These are phyloP conservation scores for Onygenales sp. DNA, from an alignment of 2,329 filamentous ascomycete genomes.

Conservation along the genomic window DNA sequence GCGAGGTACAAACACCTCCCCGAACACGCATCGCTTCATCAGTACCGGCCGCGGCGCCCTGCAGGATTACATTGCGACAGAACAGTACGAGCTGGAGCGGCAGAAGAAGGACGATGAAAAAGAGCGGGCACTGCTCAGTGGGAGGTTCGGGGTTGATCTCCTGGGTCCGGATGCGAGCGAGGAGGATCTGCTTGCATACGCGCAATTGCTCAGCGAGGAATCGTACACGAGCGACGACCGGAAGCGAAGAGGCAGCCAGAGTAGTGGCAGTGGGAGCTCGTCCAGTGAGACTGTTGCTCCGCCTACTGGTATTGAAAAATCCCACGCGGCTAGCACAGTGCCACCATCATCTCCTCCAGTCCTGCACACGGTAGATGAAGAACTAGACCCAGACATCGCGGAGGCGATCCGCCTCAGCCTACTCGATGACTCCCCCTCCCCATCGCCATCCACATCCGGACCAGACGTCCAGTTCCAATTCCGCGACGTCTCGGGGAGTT, in stretches of 20 bases:
- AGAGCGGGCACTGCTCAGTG: constrained; percentile 61
- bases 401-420: constrained; percentile 52
- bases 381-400: constrained; percentile 49
- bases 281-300: constrained; percentile 27
- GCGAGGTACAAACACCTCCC: constrained; percentile 48
- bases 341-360: constrained; percentile 28
- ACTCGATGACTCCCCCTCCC: constrained; percentile 24
- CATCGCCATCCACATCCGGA: constrained; percentile 28
- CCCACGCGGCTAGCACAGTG: constrained; percentile 14
- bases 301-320: constrained; percentile 7
- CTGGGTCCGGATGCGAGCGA: constrained; percentile 47
- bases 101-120: constrained; percentile 59
- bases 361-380: constrained; percentile 35
- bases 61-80: constrained; percentile 75
- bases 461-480: constrained; percentile 24
- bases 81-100: constrained; percentile 66
- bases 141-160: constrained; percentile 76
- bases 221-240: constrained; percentile 40
- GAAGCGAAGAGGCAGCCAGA: constrained; percentile 35
- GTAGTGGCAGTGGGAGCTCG: constrained; percentile 31
- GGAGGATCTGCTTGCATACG: constrained; percentile 55
- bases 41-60: constrained; percentile 60
- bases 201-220: constrained; percentile 53
- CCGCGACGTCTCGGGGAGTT: constrained; percentile 10
- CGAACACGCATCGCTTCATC: constrained; percentile 47